Percentiles rank a stretch among this genome's conserved stretches.
phyloP scores from a whole-genome alignment of 331 rosid species.

The Pyrus hybrid region DNA sequence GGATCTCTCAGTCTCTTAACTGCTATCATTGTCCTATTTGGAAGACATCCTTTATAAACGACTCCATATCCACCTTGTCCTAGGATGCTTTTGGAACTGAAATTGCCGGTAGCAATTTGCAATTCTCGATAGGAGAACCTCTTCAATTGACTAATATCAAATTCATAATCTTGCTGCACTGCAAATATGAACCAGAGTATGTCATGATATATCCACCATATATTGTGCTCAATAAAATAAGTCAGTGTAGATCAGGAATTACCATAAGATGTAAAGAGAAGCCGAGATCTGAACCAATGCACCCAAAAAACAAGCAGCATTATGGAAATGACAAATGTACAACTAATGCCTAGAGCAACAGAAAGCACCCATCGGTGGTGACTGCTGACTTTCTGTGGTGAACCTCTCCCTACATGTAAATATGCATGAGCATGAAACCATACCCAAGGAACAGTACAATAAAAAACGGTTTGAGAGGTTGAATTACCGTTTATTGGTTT shows the following conservation, averaged over 20 bases:
- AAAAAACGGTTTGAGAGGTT: background rate
- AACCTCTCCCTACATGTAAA: constrained; percentile 43
- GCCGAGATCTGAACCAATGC: constrained; percentile 69
- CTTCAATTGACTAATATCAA: constrained; percentile 75
- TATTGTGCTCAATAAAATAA: background rate
- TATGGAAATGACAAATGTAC: constrained; percentile 62
- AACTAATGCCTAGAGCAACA: constrained; percentile 63
- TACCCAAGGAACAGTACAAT: constrained; percentile 6
- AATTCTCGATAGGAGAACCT: constrained; percentile 87
- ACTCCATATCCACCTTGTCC: constrained; percentile 99
- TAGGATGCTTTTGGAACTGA: constrained; percentile 60
- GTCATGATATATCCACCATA: constrained; percentile 4
- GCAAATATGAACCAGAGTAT: constrained; percentile 25
- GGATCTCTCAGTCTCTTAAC: constrained; percentile 97
- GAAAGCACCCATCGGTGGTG: constrained; percentile 64
- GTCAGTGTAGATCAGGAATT: constrained; percentile 25
- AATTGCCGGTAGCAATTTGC: constrained; percentile 78
- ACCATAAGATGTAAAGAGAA: constrained; percentile 75
- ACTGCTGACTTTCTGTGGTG: constrained; percentile 30
- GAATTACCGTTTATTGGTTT: constrained; percentile 64
- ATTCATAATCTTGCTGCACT: constrained; percentile 90
- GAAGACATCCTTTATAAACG: constrained; percentile 86
- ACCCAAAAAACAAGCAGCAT: constrained; percentile 62
- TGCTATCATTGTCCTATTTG: constrained; percentile 78
- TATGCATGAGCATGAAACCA: background rate